A percentile compares a stretch with the other conserved stretches of the same genome.
Conservation (phyloP, 2,329 filamentous ascomycete species). For the Acrocalymma vagum region DNA sequence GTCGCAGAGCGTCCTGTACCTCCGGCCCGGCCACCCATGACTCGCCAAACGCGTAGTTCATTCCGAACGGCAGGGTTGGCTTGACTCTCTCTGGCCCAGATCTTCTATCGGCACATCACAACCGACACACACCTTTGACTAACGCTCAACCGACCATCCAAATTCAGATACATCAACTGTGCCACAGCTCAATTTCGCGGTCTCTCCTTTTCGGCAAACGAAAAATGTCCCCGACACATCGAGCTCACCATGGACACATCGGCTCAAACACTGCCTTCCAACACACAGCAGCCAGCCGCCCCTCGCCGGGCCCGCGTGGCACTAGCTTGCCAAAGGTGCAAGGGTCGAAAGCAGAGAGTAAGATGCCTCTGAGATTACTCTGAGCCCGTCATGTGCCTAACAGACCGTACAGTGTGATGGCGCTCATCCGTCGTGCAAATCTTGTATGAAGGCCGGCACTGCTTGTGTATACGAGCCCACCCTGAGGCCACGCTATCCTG, state of each 20-base stretch:
- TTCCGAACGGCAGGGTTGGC: too few species aligned
- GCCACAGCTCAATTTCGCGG: slow-evolving; percentile 10
- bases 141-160: slow-evolving; percentile 4
- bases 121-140: slow-evolving; percentile 14
- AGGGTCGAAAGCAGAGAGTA: slow-evolving; percentile 36
- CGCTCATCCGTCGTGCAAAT: slow-evolving; percentile 26
- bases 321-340: slow-evolving; percentile 35
- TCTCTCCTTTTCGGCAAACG: slow-evolving; percentile 3
- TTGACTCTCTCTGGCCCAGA: too few species aligned
- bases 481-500: slow-evolving; percentile 34
- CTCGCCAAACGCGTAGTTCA: not conserved
- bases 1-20: too few species aligned
- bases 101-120: slow-evolving; percentile 8
- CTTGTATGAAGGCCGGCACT: slow-evolving; percentile 26
- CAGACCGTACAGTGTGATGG: slow-evolving; percentile 31
- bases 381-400: slow-evolving; percentile 9
- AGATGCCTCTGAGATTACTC: slow-evolving; percentile 4
- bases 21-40: too few species aligned
- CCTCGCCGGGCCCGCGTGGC: slow-evolving; percentile 28
- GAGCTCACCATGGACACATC: slow-evolving; percentile 12
- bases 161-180: slow-evolving; percentile 8
- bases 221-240: slow-evolving; percentile 3
- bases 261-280: slow-evolving; percentile 10
- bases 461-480: slow-evolving; percentile 33
- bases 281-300: slow-evolving; percentile 6